These are phyloP conservation scores for Nigrograna mackinnonii DNA, from an alignment of 2,329 filamentous ascomycete species.

Conservation along the genomic window DNA sequence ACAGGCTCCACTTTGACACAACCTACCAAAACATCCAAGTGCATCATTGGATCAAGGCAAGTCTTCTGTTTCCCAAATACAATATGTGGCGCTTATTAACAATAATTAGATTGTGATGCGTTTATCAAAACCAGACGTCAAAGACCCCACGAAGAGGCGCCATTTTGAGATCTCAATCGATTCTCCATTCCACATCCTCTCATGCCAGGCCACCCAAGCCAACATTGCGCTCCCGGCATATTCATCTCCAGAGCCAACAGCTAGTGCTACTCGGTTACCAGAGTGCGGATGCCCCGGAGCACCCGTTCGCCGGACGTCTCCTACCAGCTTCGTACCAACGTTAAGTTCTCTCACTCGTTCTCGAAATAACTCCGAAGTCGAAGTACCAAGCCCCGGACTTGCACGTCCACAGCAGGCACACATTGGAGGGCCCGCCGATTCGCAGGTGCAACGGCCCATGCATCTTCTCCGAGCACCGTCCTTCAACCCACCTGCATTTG, in stretches of 20 bases:
- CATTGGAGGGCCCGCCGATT: conserved; percentile 49
- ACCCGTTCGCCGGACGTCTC: conserved; percentile 52
- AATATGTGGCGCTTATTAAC: conserved; percentile 7
- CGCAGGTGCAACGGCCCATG: conserved; percentile 68
- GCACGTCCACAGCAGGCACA: conserved; percentile 54
- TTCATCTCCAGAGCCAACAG: conserved; percentile 54
- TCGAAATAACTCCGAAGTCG: conserved; percentile 27
- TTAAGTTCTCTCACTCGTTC: conserved; percentile 58
- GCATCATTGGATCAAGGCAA: conserved; percentile 94
- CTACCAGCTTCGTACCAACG: conserved; percentile 57
- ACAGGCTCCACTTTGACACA: conserved; percentile 82
- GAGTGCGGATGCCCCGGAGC: conserved; percentile 72
- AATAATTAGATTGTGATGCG: conserved; percentile 81
- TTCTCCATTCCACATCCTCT: conserved; percentile 90
- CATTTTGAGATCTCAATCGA: conserved; percentile 98
- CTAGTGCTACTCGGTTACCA: conserved; percentile 38
- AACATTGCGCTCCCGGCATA: conserved; percentile 88
- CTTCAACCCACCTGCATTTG: conserved; percentile 85
- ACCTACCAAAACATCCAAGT: conserved; percentile 94
- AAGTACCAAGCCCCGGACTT: conserved; percentile 49
- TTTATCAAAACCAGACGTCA: conserved; percentile 79
- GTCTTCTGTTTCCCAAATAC: conserved; percentile 22
- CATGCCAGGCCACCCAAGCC: conserved; percentile 88
- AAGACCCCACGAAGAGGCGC: conserved; percentile 76
- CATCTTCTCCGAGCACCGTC: conserved; percentile 83